A percentile compares a stretch with the other conserved stretches of the same genome.
Evolutionary conservation across 306 rosid genomes (phyloP).

Genomic region (Elaeagnus macrophylla): DNA sequence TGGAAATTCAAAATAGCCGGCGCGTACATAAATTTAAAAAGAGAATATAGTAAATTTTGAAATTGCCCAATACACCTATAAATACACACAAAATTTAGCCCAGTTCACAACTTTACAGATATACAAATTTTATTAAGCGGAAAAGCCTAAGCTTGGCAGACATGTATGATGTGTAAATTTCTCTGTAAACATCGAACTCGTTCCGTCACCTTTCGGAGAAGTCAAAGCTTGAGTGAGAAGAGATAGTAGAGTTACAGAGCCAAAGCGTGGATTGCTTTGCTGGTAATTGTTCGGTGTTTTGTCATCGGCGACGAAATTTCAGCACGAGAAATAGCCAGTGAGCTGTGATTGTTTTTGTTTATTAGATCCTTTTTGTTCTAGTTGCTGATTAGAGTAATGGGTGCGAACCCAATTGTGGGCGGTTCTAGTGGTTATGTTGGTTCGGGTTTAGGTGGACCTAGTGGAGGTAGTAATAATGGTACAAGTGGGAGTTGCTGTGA

Average conservation of each 20-base stretch:
- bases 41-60: too few species aligned
- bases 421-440: constrained; percentile 14
- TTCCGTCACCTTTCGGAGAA: background rate
- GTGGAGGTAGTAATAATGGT: constrained; percentile 35
- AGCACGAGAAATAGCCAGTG: background rate
- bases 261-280: background rate
- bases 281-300: background rate
- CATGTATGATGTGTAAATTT: background rate
- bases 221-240: background rate
- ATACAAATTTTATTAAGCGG: too few species aligned
- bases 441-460: constrained; percentile 33
- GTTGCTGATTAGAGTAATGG: constrained; percentile 33
- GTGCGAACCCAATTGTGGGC: constrained; percentile 42
- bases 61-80: too few species aligned
- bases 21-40: too few species aligned
- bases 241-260: background rate
- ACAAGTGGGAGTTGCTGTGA: constrained; percentile 37
- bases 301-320: background rate
- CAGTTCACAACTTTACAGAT: too few species aligned
- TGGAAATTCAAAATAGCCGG: too few species aligned
- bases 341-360: background rate
- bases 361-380: background rate
- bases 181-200: background rate
- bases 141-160: background rate
- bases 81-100: too few species aligned